phyloP scores from a whole-genome alignment of 1,284 basidiomycete species.

The Cryptococcus neoformans region DNA sequence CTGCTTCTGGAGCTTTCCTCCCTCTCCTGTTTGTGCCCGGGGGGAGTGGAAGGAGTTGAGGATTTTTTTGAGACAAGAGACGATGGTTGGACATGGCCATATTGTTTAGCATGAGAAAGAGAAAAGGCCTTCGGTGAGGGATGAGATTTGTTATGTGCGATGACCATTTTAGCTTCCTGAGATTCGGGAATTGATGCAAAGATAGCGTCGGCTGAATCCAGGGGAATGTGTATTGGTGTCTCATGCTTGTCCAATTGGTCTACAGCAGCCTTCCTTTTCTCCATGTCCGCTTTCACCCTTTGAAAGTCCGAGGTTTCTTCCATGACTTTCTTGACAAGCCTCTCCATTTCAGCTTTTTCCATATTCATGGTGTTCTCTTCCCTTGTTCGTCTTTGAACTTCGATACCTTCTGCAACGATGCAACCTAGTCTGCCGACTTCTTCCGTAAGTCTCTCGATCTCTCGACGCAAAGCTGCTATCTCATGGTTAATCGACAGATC shows the following conservation, averaged over 20 bases:
- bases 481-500: slow-evolving; percentile 51
- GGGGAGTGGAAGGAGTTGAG: no score
- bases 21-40: no score
- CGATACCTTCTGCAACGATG: slow-evolving; percentile 76
- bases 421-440: slow-evolving; percentile 78
- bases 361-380: slow-evolving; percentile 23
- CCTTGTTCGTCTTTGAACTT: slow-evolving; percentile 57
- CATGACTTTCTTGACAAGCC: slow-evolving; percentile 24
- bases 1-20: neutral
- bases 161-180: no score
- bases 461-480: slow-evolving; percentile 54
- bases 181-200: no score
- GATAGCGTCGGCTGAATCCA: no score
- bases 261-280: neutral
- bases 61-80: no score
- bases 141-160: no score
- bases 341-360: slow-evolving; percentile 32
- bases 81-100: no score
- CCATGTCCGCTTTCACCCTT: slow-evolving; percentile 6
- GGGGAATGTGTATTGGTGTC: no score
- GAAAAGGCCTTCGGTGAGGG: no score
- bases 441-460: slow-evolving; percentile 59
- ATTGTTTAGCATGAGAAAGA: no score
- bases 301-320: slow-evolving; percentile 1
- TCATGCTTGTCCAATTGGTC: no score